Base-by-base conservation (phyloP, 2,329 filamentous ascomycete species). In the Trichoderma koningii region DNA sequence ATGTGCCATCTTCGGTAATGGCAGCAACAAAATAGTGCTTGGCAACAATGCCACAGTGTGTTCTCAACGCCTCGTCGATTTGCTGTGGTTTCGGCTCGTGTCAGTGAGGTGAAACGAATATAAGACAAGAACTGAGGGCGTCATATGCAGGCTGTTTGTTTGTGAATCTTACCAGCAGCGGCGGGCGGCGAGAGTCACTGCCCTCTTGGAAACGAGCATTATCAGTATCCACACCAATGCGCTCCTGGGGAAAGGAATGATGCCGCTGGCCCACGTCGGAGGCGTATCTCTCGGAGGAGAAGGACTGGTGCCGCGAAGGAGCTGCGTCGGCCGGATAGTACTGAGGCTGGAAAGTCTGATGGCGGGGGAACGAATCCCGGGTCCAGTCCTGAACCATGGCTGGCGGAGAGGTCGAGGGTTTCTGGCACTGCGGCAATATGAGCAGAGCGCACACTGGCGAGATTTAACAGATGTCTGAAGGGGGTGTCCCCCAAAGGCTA, bases 11-110 rank as follows among this genome's bases (percentile, higher is more conserved):
- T 30, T 84, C 81, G 42, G 78, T 75, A 47, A 84, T 74, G 2
- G 79, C 80, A 12, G 81, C 83, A 41, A 87, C 76, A 68, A 87
- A 85, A 70, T 82, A 87, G 66, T 76, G 76, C 59, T 80, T 78
- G 12, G 79, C 80, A 1, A 81, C 78, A 52, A 87, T 83, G 44
- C 79, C 78, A 68, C 83, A 86, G 47, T 83, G 77, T 55, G 83
- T 80, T 17, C 81, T 77, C 12, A 87, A 74, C 28, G 81, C 83
- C 66, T 80, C 78, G 41, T 80, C 80, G 41, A 87, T 83, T 70
- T 82, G 75, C 82, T 84, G 50, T 21, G 38, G 52, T 34, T n/a
- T 9, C 38, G 7, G 5, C 15, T 30, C 10, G n/a, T 26, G 55
- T 44, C 28, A 51, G 45, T 30, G 30, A 30, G 30, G 3, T 2